Evolutionary conservation across 495 filamentous ascomycete genomes (phyloP).

Genomic region (Trichocladium antarcticum): DNA sequence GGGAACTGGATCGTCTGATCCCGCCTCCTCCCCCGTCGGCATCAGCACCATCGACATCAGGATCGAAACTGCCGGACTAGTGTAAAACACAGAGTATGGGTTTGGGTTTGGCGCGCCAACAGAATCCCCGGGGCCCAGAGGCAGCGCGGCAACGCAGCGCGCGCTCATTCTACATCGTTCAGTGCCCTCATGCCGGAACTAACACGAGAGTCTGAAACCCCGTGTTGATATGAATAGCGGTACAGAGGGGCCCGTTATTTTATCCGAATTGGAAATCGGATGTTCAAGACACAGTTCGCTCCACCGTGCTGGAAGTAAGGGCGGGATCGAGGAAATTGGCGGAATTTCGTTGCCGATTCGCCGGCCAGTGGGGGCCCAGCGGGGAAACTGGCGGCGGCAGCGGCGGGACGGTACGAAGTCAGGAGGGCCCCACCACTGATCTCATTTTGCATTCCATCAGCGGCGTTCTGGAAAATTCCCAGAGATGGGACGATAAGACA

Average conservation of each 20-base stretch:
- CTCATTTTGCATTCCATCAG: slow-evolving; percentile 2
- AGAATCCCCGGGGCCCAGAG: too few species aligned
- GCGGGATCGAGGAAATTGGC: neutral
- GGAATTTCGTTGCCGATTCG: neutral
- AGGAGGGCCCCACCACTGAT: neutral
- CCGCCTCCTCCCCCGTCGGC: too few species aligned
- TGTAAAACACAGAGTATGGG: too few species aligned
- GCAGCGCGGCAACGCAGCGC: too few species aligned
- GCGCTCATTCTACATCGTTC: too few species aligned
- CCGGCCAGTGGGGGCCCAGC: neutral
- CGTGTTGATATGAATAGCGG: too few species aligned
- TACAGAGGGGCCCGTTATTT: neutral
- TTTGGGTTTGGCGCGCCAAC: too few species aligned
- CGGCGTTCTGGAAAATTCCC: slow-evolving; percentile 6
- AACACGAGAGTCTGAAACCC: too few species aligned
- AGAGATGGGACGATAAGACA: neutral
- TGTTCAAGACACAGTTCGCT: neutral
- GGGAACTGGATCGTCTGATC: too few species aligned
- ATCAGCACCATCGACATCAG: too few species aligned
- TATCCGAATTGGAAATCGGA: neutral
- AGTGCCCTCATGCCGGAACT: too few species aligned
- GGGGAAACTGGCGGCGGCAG: neutral
- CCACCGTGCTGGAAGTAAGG: neutral
- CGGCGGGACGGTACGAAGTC: neutral
- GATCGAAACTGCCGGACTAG: too few species aligned